These are phyloP conservation scores for Picea engelmannii DNA, from an alignment of 83 land plant species.

Conservation along the genomic window DNA sequence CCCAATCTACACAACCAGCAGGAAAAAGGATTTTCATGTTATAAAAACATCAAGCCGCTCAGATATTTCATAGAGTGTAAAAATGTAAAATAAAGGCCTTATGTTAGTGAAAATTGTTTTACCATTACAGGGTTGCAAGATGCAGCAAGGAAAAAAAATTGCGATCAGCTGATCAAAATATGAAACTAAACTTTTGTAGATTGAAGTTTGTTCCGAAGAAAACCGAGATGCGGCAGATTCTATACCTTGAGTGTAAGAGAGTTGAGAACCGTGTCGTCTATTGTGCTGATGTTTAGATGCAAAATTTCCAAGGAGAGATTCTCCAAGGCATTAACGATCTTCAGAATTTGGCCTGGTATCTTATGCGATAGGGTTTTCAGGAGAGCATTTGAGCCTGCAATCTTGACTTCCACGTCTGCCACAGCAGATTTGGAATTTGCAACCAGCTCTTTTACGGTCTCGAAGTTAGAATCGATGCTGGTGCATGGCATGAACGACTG, in stretches of 20 bases:
- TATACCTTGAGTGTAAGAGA: conserved; percentile 81
- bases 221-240: background rate
- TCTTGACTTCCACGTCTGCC: conserved; percentile 80
- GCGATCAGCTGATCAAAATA: background rate
- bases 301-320: conserved; percentile 65
- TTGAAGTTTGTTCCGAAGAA: background rate
- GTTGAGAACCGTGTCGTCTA: conserved; percentile 71
- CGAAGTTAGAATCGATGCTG: conserved; percentile 4
- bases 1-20: conserved; percentile 50
- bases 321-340: conserved; percentile 63
- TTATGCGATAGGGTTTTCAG: conserved; percentile 63
- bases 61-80: background rate
- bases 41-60: background rate
- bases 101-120: background rate
- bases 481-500: conserved; percentile 19
- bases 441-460: conserved; percentile 39
- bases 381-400: conserved; percentile 56
- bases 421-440: conserved; percentile 56
- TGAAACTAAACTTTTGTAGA: background rate
- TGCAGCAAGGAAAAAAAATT: background rate
- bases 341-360: conserved; percentile 66
- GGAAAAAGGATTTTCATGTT: background rate
- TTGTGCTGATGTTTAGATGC: conserved; percentile 53
- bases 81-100: background rate
- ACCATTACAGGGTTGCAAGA: background rate